Evolutionary conservation across 2,329 filamentous ascomycete genomes (phyloP).

Genomic region (Talaromyces islandicus): DNA sequence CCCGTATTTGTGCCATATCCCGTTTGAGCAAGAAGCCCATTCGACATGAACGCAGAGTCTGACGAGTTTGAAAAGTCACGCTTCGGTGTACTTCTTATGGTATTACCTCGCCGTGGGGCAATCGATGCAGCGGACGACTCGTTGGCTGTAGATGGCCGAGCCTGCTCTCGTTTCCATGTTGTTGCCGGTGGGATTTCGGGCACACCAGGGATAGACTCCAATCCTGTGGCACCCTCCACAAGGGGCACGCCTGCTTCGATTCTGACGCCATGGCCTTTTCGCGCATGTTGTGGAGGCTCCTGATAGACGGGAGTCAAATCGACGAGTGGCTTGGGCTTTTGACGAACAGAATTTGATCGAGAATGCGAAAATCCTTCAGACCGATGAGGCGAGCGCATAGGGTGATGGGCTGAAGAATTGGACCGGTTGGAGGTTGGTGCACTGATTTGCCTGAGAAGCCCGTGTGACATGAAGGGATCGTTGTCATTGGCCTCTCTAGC

Average conservation of each 20-base stretch:
- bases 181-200: conserved; percentile 33
- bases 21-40: conserved; percentile 31
- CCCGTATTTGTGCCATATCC: conserved; percentile 11
- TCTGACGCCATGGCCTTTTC: conserved; percentile 33
- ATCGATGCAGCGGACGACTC: conserved; percentile 10
- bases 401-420: conserved; percentile 18
- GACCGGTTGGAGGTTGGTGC: conserved; percentile 38
- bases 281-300: conserved; percentile 49
- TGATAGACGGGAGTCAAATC: conserved; percentile 61
- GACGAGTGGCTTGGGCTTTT: conserved; percentile 56
- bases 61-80: conserved; percentile 9
- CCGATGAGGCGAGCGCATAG: conserved; percentile 21
- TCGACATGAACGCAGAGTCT: conserved; percentile 25
- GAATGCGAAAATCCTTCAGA: conserved; percentile 19
- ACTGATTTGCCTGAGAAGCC: conserved; percentile 48
- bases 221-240: conserved; percentile 38
- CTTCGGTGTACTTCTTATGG: conserved; percentile 22
- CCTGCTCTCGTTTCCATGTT: conserved; percentile 31
- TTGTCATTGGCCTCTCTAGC: conserved; percentile 25
- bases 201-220: conserved; percentile 25
- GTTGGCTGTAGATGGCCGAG: conserved; percentile 12
- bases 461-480: conserved; percentile 45
- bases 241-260: conserved; percentile 38
- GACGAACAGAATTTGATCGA: conserved; percentile 40
- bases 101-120: conserved; percentile 27